Percentiles rank a stretch among this genome's conserved stretches.
phyloP scores from a whole-genome alignment of 1,139 yeast species.

The Eremothecium sinecaudum region DNA sequence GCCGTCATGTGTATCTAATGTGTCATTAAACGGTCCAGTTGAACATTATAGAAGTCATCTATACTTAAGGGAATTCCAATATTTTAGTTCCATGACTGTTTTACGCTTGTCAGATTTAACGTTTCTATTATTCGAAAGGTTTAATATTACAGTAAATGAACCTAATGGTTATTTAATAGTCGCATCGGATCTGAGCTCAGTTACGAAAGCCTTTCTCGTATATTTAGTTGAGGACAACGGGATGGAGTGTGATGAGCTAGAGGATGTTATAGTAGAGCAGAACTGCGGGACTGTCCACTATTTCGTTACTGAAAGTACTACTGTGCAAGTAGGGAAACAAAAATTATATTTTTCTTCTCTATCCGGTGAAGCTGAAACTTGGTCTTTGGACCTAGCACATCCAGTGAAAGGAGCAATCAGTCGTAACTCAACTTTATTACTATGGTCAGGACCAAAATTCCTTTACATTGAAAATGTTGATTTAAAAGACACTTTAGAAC shows the following conservation, averaged over 20 bases:
- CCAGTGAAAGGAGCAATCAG: conserved; percentile 12
- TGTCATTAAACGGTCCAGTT: conserved; percentile 8
- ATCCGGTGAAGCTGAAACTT: conserved; percentile 4
- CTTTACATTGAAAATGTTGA: conserved; percentile 1
- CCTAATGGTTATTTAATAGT: conserved; percentile 9
- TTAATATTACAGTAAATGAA: background rate
- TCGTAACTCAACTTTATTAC: conserved; percentile 9
- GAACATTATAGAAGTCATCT: conserved; percentile 12
- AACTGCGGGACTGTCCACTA: conserved; percentile 9
- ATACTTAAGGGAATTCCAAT: conserved; percentile 12
- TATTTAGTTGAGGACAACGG: conserved; percentile 2
- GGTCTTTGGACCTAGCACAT: conserved; percentile 10
- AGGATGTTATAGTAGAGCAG: conserved; percentile 14
- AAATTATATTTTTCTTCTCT: conserved; percentile 10
- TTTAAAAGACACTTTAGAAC: background rate
- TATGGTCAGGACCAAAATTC: conserved; percentile 14
- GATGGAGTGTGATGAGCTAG: conserved; percentile 14
- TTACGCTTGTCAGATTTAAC: background rate
- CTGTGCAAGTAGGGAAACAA: conserved; percentile 15
- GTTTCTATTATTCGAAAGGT: background rate
- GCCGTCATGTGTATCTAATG: conserved; percentile 14
- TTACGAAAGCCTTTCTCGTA: conserved; percentile 10
- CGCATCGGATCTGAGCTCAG: conserved; percentile 10
- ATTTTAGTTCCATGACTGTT: conserved; percentile 9
- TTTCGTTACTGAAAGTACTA: conserved; percentile 9